These are phyloP conservation scores for Luvunga scandens DNA, from an alignment of 345 rosid genomes.

Conservation along the genomic window DNA sequence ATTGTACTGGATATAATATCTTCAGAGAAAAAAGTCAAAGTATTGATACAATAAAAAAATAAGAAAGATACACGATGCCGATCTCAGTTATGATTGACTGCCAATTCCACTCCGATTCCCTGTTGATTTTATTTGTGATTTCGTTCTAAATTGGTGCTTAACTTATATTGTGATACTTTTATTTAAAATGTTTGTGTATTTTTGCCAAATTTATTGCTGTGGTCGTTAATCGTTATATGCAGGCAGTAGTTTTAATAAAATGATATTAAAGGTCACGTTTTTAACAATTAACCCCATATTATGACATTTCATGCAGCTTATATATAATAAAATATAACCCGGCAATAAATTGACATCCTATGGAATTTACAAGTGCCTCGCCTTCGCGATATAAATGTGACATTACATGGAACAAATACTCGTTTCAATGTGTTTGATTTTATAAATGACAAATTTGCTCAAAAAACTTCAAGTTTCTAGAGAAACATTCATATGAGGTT, in stretches of 20 bases:
- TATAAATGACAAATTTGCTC: neutral
- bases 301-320: neutral
- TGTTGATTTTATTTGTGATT: neutral
- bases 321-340: no score
- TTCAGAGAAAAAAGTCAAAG: neutral
- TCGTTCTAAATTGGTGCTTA: neutral
- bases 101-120: neutral
- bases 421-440: no score
- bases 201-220: neutral
- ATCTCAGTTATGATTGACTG: neutral
- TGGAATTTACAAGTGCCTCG: no score
- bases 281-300: neutral
- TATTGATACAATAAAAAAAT: neutral
- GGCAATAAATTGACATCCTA: no score
- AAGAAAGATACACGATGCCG: neutral
- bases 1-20: neutral
- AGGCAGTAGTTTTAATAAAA: no score
- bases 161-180: neutral
- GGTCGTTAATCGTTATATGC: neutral
- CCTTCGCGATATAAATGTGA: neutral
- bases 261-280: neutral
- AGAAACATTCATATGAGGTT: neutral
- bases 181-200: no score
- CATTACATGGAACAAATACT: neutral
- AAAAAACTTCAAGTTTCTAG: neutral